Percentiles rank a stretch among this genome's conserved stretches.
These are phyloP conservation scores for Citrullus amarus DNA, from an alignment of 306 rosid species.

Conservation along the genomic window DNA sequence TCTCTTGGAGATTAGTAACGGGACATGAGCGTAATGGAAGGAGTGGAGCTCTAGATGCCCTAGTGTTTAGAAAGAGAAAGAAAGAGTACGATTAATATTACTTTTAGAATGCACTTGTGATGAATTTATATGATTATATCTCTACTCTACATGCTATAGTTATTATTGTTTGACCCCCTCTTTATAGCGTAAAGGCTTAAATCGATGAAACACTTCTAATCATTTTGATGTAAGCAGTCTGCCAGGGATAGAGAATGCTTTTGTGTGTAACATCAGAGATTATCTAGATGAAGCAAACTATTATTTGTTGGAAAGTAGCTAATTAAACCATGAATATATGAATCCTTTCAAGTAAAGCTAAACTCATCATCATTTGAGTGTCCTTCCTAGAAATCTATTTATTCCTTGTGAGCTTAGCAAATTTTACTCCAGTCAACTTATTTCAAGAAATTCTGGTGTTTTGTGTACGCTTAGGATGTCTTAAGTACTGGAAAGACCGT, in stretches of 20 bases:
- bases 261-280: background rate
- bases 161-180: background rate
- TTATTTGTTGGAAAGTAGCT: background rate
- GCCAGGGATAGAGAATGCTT: background rate
- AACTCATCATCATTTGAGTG: background rate
- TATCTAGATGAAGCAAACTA: background rate
- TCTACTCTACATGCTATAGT: background rate
- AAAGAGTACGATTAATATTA: background rate
- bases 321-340: background rate
- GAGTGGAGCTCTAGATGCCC: background rate
- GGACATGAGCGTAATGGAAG: background rate
- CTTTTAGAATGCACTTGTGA: background rate
- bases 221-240: background rate
- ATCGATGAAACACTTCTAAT: background rate
- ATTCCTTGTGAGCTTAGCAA: background rate
- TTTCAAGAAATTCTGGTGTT: conserved; percentile 11
- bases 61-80: background rate
- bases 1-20: background rate
- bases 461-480: conserved; percentile 45
- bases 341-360: background rate
- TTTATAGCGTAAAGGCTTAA: background rate
- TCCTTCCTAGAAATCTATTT: background rate
- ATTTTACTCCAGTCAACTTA: background rate
- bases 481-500: conserved; percentile 73
- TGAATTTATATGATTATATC: background rate